A percentile compares a stretch with the other conserved stretches of the same genome.
phyloP scores from a whole-genome alignment of 228 moss, liverwort and hornwort genomes.

The Sphagnum fallax region DNA sequence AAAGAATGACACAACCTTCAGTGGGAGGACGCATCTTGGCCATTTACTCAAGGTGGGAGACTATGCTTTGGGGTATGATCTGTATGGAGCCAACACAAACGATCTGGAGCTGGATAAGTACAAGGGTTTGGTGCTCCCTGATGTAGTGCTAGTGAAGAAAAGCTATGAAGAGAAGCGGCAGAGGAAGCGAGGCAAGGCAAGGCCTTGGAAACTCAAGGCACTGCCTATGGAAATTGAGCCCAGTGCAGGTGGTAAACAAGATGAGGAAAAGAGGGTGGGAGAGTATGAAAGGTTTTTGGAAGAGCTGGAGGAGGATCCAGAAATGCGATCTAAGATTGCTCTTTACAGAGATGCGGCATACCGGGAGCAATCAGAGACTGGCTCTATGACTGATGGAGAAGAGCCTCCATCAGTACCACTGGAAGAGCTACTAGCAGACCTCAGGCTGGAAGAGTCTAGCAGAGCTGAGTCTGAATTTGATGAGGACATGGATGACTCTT shows the following conservation, averaged over 20 bases:
- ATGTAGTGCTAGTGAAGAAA: constrained; percentile 94
- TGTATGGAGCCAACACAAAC: constrained; percentile 78
- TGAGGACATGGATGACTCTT: constrained; percentile 59
- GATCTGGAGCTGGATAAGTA: constrained; percentile 82
- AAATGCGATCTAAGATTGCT: constrained; percentile 87
- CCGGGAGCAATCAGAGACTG: constrained; percentile 67
- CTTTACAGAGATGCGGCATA: constrained; percentile 77
- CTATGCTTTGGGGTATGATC: constrained; percentile 84
- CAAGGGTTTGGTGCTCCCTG: constrained; percentile 64
- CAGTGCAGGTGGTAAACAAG: constrained; percentile 50
- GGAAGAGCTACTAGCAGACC: constrained; percentile 82
- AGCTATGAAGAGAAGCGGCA: constrained; percentile 88
- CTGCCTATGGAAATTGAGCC: constrained; percentile 87
- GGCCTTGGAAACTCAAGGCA: constrained; percentile 94
- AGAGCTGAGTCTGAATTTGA: constrained; percentile 55
- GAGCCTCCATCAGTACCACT: constrained; percentile 84
- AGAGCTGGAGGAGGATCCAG: constrained; percentile 95
- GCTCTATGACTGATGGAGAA: constrained; percentile 81
- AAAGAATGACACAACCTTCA: constrained; percentile 82
- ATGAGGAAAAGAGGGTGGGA: constrained; percentile 54
- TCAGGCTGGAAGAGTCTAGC: constrained; percentile 48
- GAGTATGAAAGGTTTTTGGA: constrained; percentile 96
- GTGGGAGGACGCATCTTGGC: constrained; percentile 75
- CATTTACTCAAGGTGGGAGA: constrained; percentile 88
- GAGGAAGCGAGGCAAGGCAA: constrained; percentile 70